phyloP scores from a whole-genome alignment of 2,329 filamentous ascomycete species.

The Aspergillus sp. region DNA sequence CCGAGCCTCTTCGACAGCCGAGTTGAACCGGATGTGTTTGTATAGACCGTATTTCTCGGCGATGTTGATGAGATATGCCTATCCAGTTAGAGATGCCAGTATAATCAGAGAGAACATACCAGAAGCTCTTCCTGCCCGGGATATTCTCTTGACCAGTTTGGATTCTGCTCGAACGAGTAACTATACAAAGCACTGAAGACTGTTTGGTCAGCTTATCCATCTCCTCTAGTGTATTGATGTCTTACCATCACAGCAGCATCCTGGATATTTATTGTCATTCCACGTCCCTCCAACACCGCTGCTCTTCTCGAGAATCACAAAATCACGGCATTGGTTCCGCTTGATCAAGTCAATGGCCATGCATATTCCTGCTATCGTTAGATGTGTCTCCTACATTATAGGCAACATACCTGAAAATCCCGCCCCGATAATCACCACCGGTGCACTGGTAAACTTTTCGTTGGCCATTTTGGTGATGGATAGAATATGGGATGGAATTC shows the following conservation, averaged over 20 bases:
- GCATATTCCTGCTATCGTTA: conserved; percentile 41
- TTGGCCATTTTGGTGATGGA: no score
- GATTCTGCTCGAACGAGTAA: conserved; percentile 58
- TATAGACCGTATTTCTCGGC: conserved; percentile 53
- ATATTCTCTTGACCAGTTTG: conserved; percentile 55
- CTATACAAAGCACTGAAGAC: conserved; percentile 55
- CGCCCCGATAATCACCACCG: conserved; percentile 55
- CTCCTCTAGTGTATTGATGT: background rate
- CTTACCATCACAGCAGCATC: conserved; percentile 49
- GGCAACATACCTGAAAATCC: conserved; percentile 44
- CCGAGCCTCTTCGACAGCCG: conserved; percentile 46
- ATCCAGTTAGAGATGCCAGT: background rate
- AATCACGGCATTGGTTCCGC: conserved; percentile 42
- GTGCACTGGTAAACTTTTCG: no score
- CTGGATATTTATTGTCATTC: conserved; percentile 55
- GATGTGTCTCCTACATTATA: background rate
- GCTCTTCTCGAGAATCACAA: conserved; percentile 55
- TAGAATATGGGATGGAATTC: no score
- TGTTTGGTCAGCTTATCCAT: conserved; percentile 2
- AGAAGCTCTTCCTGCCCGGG: conserved; percentile 58
- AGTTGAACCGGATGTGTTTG: conserved; percentile 56
- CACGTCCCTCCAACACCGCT: conserved; percentile 51
- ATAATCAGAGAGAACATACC: conserved; percentile 21
- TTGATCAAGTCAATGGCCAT: conserved; percentile 55
- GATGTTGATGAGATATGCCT: conserved; percentile 47